These are phyloP conservation scores for Globisporangium spinosum DNA, from an alignment of 352 stramenopile species.

Conservation along the genomic window DNA sequence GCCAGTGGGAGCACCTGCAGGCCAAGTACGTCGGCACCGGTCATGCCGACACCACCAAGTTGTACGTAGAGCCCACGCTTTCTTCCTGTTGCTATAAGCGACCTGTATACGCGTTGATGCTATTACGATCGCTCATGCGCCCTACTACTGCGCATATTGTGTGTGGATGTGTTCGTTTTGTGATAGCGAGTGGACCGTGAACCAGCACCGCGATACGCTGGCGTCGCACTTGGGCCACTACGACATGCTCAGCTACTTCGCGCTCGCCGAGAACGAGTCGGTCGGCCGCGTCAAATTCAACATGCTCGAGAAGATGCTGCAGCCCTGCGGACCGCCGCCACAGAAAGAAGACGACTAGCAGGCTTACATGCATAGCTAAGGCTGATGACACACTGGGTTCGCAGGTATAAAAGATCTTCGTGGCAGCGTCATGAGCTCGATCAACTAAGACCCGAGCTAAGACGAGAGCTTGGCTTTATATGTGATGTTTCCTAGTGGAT, in stretches of 20 bases:
- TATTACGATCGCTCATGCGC: neutral
- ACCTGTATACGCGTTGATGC: neutral
- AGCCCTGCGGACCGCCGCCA: conserved; percentile 70
- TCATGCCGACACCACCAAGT: conserved; percentile 96
- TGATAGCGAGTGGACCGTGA: conserved; percentile 94
- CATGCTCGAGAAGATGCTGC: conserved; percentile 79
- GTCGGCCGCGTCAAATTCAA: conserved; percentile 87
- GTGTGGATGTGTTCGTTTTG: conserved; percentile 2
- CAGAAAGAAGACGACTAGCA: conserved; percentile 73
- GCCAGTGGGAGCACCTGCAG: conserved; percentile 93
- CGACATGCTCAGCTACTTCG: conserved; percentile 97
- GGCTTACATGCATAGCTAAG: neutral
- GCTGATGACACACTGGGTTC: neutral
- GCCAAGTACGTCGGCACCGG: conserved; percentile 94
- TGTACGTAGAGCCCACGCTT: conserved; percentile 53
- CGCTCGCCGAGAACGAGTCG: conserved; percentile 96
- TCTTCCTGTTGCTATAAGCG: neutral
- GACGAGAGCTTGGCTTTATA: neutral
- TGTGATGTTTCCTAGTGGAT: neutral
- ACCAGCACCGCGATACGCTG: conserved; percentile 98
- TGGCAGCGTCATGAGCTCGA: neutral
- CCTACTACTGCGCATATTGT: neutral
- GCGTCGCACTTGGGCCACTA: conserved; percentile 96
- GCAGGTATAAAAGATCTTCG: neutral
- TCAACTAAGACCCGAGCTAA: neutral